A percentile compares a stretch with the other conserved stretches of the same genome.
Conservation (phyloP, 257 asterid species). For the Pogostemon cablin region DNA sequence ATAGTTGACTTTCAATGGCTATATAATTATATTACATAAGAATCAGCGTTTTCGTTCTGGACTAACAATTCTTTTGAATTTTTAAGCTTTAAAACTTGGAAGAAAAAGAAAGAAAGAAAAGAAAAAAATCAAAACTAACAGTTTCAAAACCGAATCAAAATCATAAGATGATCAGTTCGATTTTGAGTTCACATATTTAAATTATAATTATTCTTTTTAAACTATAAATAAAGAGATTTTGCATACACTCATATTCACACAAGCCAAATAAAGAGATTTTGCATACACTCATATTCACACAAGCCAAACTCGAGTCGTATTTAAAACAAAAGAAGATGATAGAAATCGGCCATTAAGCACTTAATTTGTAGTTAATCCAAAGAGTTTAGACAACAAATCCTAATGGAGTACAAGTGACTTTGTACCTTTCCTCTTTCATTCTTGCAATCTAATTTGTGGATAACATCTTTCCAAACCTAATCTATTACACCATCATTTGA, state of each 20-base stretch:
- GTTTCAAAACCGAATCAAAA: too few species aligned
- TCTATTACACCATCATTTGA: conserved; percentile 32
- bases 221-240: too few species aligned
- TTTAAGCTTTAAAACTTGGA: too few species aligned
- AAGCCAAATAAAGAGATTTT: neutral
- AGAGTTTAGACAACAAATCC: conserved; percentile 42
- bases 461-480: conserved; percentile 49
- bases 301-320: neutral
- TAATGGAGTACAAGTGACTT: conserved; percentile 30
- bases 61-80: too few species aligned
- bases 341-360: conserved; percentile 39
- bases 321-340: conserved; percentile 31
- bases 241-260: neutral
- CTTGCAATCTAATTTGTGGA: conserved; percentile 41
- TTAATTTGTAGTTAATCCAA: conserved; percentile 28
- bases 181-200: too few species aligned
- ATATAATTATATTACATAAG: too few species aligned
- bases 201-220: too few species aligned
- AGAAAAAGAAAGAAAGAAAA: too few species aligned
- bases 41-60: too few species aligned
- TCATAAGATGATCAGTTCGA: too few species aligned
- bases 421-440: conserved; percentile 42
- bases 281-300: neutral
- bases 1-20: too few species aligned
- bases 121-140: too few species aligned